Conservation (phyloP, 2,329 filamentous ascomycete species). For the Myriosclerotinia duriaeana region DNA sequence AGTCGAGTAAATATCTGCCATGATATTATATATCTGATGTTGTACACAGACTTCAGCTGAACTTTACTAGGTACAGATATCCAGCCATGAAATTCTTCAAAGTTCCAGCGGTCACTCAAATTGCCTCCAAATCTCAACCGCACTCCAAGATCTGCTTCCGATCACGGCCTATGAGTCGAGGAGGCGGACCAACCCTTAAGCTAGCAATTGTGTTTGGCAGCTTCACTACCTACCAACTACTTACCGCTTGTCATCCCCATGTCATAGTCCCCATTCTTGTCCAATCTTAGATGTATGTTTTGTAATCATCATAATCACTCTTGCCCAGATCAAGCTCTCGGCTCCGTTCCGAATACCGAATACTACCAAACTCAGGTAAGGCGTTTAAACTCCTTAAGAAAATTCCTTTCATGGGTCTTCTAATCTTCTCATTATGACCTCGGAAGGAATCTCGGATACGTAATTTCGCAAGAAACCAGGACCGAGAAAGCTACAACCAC, state of each 20-base stretch:
- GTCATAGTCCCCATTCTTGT: neutral
- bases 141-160: neutral
- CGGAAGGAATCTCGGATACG: neutral
- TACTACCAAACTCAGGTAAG: neutral
- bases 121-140: constrained; percentile 15
- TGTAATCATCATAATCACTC: constrained; percentile 3
- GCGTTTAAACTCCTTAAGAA: constrained; percentile 5
- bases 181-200: constrained; percentile 8
- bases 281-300: constrained; percentile 6
- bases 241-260: constrained; percentile 6
- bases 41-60: constrained; percentile 17
- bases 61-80: constrained; percentile 8
- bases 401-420: constrained; percentile 1
- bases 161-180: constrained; percentile 10
- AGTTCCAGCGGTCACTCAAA: constrained; percentile 8
- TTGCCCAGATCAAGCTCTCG: constrained; percentile 2
- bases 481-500: constrained; percentile 14
- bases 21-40: neutral
- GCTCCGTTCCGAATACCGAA: constrained; percentile 7
- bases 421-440: neutral
- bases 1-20: constrained; percentile 6
- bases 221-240: neutral
- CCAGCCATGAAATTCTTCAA: constrained; percentile 13
- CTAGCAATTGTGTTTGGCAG: constrained; percentile 12
- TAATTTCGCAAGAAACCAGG: constrained; percentile 7